Conservation (phyloP, 805 yeast species). For the Cyberlindnera mrakii region DNA sequence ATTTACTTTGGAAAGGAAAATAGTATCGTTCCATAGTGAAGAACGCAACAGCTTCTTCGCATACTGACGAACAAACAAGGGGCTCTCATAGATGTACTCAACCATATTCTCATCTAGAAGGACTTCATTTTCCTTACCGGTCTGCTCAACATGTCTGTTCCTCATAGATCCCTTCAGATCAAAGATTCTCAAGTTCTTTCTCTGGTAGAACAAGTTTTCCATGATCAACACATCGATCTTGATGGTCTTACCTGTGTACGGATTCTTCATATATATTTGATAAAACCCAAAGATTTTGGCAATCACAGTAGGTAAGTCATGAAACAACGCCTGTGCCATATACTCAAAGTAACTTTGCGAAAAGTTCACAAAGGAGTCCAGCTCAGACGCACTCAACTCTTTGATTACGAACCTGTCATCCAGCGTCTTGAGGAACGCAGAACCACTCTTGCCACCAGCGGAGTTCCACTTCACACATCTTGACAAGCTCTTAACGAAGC, state of each 20-base stretch:
- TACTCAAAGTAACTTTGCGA: constrained; percentile 97
- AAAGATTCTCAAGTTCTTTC: constrained; percentile 77
- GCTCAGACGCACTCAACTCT: constrained; percentile 79
- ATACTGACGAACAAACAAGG: constrained; percentile 88
- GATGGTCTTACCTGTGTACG: constrained; percentile 66
- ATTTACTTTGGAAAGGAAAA: constrained; percentile 92
- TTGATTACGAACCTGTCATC: constrained; percentile 88
- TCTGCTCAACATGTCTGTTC: constrained; percentile 92
- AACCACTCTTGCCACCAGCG: constrained; percentile 94
- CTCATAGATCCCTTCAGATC: constrained; percentile 98
- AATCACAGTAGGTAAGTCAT: constrained; percentile 88
- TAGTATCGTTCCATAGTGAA: constrained; percentile 90
- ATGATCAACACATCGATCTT: constrained; percentile 89
- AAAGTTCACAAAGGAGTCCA: constrained; percentile 89
- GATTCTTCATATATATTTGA: constrained; percentile 83
- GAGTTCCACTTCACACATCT: constrained; percentile 95
- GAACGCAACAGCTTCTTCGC: constrained; percentile 82
- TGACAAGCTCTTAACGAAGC: constrained; percentile 82
- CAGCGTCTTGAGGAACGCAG: constrained; percentile 84
- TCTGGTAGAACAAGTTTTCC: constrained; percentile 90
- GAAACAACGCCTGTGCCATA: constrained; percentile 91
- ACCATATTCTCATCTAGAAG: constrained; percentile 96
- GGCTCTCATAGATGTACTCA: constrained; percentile 93
- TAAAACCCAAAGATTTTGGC: constrained; percentile 95
- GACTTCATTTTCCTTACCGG: constrained; percentile 93